phyloP scores from a whole-genome alignment of 2,329 filamentous ascomycete species.

The Tolypocladium paradoxum region DNA sequence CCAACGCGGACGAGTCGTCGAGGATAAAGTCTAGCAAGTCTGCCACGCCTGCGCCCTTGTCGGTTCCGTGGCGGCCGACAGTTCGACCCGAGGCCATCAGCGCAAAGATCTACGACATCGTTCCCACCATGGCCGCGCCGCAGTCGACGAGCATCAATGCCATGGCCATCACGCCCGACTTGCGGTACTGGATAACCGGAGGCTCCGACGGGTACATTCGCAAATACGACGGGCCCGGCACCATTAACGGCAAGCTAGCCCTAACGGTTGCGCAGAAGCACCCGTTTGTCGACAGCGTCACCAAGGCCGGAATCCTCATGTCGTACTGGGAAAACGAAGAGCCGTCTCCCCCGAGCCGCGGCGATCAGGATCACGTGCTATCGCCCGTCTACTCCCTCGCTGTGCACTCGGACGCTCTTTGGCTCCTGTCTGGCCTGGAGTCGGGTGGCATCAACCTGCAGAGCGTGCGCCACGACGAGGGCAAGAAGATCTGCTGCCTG shows the following conservation, averaged over 20 bases:
- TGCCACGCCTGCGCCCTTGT: conserved; percentile 14
- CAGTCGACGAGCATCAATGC: conserved; percentile 94
- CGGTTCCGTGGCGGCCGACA: conserved; percentile 35
- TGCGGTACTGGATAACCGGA: conserved; percentile 90
- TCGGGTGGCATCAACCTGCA: conserved; percentile 89
- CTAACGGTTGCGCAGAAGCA: conserved; percentile 92
- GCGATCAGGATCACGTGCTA: conserved; percentile 50
- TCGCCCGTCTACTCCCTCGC: conserved; percentile 93
- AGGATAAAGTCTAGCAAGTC: conserved; percentile 12
- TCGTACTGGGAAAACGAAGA: conserved; percentile 99
- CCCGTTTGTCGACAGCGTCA: conserved; percentile 94
- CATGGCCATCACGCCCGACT: conserved; percentile 81
- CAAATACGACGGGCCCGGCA: conserved; percentile 92
- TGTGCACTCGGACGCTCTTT: conserved; percentile 79
- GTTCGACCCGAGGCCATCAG: conserved; percentile 70
- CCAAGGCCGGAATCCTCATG: conserved; percentile 86
- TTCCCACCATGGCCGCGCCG: conserved; percentile 92
- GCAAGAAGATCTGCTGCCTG: conserved; percentile 73
- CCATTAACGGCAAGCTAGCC: conserved; percentile 87
- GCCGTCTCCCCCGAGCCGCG: conserved; percentile 31
- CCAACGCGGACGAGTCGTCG: conserved; percentile 9
- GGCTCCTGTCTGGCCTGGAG: conserved; percentile 84
- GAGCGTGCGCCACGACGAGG: conserved; percentile 87
- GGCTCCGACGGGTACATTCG: conserved; percentile 92
- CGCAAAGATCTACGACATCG: conserved; percentile 81